Percentiles rank a stretch among this genome's conserved stretches.
Evolutionary conservation across 176 grass and related monocot species (phyloP).

Genomic region (Paspalum notatum): DNA sequence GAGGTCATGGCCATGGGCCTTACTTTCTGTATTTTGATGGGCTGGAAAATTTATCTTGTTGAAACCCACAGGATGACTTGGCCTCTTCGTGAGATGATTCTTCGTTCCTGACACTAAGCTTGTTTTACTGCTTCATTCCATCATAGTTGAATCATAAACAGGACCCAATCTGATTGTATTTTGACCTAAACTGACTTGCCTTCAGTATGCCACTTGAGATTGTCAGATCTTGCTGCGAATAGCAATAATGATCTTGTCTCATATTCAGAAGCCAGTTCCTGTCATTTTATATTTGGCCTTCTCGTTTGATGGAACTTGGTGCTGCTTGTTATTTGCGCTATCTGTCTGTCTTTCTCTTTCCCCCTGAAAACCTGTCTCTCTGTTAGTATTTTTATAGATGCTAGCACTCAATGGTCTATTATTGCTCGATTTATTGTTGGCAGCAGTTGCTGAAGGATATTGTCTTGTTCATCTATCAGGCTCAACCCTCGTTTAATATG

Average conservation of each 20-base stretch:
- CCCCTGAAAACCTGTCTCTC: slow-evolving; percentile 1
- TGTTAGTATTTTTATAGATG: slow-evolving; percentile 21
- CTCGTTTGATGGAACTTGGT: slow-evolving; percentile 11
- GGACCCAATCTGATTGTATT: neutral
- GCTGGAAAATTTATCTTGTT: no score
- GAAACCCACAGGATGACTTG: no score
- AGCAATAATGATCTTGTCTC: slow-evolving; percentile 15
- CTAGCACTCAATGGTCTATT: slow-evolving; percentile 9
- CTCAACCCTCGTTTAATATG: slow-evolving; percentile 30
- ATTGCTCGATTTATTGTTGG: neutral
- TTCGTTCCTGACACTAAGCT: no score
- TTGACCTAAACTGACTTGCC: neutral
- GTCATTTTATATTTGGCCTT: slow-evolving; percentile 22
- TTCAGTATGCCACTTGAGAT: slow-evolving; percentile 14
- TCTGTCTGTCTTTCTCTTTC: neutral
- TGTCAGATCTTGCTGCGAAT: slow-evolving; percentile 8
- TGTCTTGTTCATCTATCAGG: slow-evolving; percentile 14
- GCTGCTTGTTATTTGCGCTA: slow-evolving; percentile 22
- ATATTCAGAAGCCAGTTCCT: slow-evolving; percentile 11
- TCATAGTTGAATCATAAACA: neutral
- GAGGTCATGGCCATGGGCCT: no score
- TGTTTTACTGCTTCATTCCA: neutral
- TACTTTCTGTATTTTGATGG: no score
- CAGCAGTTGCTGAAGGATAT: slow-evolving; percentile 14
- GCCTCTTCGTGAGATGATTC: no score